phyloP scores from a whole-genome alignment of 352 stramenopile species.

The Thraustochytrium sp. region DNA sequence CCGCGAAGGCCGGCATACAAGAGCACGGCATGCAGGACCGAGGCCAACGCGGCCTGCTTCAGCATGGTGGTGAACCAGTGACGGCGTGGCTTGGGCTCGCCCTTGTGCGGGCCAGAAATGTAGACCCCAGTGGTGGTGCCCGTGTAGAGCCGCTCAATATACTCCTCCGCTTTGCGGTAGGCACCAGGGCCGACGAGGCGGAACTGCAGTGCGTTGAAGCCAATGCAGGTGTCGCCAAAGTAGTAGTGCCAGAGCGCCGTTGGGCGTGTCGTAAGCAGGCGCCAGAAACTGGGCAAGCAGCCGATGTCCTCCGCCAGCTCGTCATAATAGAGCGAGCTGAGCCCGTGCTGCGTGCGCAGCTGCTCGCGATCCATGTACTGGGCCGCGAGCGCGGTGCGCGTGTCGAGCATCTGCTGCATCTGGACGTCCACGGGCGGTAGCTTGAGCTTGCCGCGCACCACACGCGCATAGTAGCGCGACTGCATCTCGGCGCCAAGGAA shows the following conservation, averaged over 20 bases:
- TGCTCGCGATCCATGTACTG: conserved; percentile 22
- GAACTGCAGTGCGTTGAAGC: background rate
- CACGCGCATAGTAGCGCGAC: background rate
- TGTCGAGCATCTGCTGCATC: background rate
- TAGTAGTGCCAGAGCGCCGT: conserved; percentile 7
- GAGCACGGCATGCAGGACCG: background rate
- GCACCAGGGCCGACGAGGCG: background rate
- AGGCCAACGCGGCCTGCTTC: background rate
- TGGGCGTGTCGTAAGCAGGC: background rate
- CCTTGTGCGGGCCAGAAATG: background rate
- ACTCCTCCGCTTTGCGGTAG: background rate
- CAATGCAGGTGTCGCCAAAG: background rate
- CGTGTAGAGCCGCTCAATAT: background rate
- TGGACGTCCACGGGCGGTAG: background rate
- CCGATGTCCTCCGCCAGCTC: background rate
- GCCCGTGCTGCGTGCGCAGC: background rate
- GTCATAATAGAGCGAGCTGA: background rate
- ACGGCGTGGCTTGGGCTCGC: background rate
- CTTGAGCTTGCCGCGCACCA: background rate
- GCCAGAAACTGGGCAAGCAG: background rate
- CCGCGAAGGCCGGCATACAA: background rate
- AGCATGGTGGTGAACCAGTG: background rate
- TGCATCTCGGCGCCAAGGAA: background rate
- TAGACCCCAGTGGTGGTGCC: background rate
- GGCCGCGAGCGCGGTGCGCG: background rate